phyloP scores from a whole-genome alignment of 768 basidiomycete species.

The Zangia roseola region DNA sequence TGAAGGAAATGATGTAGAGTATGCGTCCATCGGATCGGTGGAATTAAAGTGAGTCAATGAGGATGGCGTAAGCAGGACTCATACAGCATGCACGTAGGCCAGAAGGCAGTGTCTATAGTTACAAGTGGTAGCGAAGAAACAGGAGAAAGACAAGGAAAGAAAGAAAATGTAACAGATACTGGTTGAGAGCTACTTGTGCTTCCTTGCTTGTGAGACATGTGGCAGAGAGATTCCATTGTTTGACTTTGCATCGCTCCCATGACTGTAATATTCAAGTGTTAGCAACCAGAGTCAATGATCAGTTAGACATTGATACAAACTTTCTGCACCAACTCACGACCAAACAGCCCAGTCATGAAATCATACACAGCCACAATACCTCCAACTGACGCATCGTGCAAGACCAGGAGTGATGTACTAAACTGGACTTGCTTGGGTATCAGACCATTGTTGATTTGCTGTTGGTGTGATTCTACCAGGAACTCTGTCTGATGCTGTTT shows the following conservation, averaged over 20 bases:
- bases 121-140: no score
- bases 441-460: constrained; percentile 15
- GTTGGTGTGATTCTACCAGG: constrained; percentile 15
- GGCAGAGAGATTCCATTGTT: constrained; percentile 17
- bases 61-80: no score
- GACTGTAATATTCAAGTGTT: constrained; percentile 15
- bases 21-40: no score
- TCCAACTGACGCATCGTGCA: constrained; percentile 21
- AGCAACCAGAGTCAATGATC: no score
- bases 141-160: no score
- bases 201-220: constrained; percentile 15
- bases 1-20: no score
- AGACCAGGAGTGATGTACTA: constrained; percentile 16
- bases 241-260: constrained; percentile 12
- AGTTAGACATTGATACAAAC: not conserved
- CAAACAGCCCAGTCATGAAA: constrained; percentile 10
- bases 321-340: constrained; percentile 17
- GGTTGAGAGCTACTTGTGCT: constrained; percentile 9
- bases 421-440: constrained; percentile 16
- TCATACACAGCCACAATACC: constrained; percentile 16
- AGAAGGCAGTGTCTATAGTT: no score
- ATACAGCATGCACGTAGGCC: no score
- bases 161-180: no score
- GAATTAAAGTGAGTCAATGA: no score
- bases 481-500: constrained; percentile 14